phyloP scores from a whole-genome alignment of 192 early-diverging fungal species.

The Dispira parvispora region DNA sequence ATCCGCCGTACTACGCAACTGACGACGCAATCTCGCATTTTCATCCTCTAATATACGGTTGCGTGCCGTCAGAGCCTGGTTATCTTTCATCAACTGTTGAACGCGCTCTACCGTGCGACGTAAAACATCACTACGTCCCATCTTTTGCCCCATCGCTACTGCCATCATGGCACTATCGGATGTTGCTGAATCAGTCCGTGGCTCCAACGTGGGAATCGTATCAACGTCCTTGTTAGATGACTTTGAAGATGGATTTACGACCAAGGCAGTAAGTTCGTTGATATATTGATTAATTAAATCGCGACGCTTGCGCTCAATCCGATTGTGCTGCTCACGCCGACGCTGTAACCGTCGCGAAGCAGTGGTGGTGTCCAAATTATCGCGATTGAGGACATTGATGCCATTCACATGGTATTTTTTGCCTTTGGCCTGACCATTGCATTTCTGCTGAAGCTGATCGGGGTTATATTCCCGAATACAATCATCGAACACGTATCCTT shows the following conservation, averaged over 20 bases:
- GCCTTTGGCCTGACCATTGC: conserved; percentile 5
- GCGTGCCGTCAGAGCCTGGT: not conserved
- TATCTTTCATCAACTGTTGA: not conserved
- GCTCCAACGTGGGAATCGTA: too few relatives aligned
- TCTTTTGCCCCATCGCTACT: not conserved
- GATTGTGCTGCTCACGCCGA: conserved; percentile 7
- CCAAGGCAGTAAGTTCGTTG: conserved; percentile 1
- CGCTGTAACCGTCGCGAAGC: not conserved
- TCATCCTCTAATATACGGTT: not conserved
- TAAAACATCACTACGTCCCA: conserved; percentile 7
- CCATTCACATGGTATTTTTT: conserved; percentile 1
- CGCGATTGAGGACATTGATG: conserved; percentile 11
- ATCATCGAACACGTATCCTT: conserved; percentile 10
- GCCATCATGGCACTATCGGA: not conserved
- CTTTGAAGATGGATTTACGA: not conserved
- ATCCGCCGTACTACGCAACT: too few relatives aligned
- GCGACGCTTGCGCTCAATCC: conserved; percentile 6
- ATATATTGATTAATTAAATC: conserved; percentile 5
- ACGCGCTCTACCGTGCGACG: not conserved
- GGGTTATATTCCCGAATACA: conserved; percentile 7
- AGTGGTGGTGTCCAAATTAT: conserved; percentile 11
- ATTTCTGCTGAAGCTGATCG: conserved; percentile 4
- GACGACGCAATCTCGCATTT: not conserved
- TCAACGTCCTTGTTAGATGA: not conserved
- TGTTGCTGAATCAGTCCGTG: not conserved